Evolutionary conservation across 768 basidiomycete genomes (phyloP).

Genomic region (Hortiboletus campestris): DNA sequence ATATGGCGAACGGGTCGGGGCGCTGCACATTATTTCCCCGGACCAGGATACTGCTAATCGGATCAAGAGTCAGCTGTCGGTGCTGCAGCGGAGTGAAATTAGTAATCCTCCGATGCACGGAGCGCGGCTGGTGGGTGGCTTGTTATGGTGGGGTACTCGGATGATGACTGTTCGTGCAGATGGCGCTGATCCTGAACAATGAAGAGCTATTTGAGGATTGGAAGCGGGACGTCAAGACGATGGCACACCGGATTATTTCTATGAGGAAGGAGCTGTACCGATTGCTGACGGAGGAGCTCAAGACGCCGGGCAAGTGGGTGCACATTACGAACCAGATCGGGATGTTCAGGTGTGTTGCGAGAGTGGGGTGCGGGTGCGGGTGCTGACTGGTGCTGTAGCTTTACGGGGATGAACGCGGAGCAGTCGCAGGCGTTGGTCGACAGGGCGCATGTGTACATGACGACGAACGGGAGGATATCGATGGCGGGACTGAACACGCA

Average conservation of each 20-base stretch:
- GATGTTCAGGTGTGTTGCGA: constrained; percentile 79
- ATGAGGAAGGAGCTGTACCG: constrained; percentile 83
- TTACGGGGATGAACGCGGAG: constrained; percentile 70
- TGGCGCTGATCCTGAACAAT: constrained; percentile 80
- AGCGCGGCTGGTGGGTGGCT: constrained; percentile 70
- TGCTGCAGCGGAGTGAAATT: constrained; percentile 91
- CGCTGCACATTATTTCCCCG: constrained; percentile 78
- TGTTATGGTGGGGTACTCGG: neutral
- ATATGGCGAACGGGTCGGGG: constrained; percentile 93
- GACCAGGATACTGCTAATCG: constrained; percentile 63
- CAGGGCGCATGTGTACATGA: constrained; percentile 82
- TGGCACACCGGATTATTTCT: constrained; percentile 73
- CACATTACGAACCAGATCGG: constrained; percentile 96
- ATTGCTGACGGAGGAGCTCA: constrained; percentile 65
- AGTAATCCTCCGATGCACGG: constrained; percentile 93
- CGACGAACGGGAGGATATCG: constrained; percentile 84
- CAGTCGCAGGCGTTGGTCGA: constrained; percentile 71
- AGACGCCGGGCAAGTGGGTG: constrained; percentile 93
- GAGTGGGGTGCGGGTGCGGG: neutral
- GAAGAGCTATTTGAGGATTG: constrained; percentile 77
- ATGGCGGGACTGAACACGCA: constrained; percentile 88
- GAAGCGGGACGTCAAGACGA: constrained; percentile 86
- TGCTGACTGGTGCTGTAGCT: constrained; percentile 45
- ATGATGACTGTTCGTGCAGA: constrained; percentile 38
- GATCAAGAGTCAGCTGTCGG: constrained; percentile 86